A percentile compares a stretch with the other conserved stretches of the same genome.
phyloP scores from a whole-genome alignment of 1,284 basidiomycete species.

The Ustilago shanxiensis region DNA sequence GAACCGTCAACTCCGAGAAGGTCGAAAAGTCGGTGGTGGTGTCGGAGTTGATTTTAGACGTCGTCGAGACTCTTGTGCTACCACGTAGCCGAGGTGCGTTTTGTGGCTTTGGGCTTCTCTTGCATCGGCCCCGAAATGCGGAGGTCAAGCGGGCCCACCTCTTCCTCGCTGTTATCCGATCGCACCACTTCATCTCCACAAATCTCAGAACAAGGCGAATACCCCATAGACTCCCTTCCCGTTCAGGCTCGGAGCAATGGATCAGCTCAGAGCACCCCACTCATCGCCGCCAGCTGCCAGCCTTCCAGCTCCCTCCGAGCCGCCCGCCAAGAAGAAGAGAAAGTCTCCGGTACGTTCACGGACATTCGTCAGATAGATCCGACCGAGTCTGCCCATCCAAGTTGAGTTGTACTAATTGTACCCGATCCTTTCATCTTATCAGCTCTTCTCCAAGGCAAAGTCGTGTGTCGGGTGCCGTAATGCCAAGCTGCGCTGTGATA shows the following conservation, averaged over 20 bases:
- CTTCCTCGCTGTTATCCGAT: background rate
- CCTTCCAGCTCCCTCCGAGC: conserved; percentile 5
- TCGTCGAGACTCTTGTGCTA: no score
- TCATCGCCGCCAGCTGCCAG: background rate
- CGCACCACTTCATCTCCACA: conserved; percentile 10
- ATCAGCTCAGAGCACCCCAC: conserved; percentile 1
- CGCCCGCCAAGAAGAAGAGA: conserved; percentile 16
- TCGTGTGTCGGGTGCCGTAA: conserved; percentile 9
- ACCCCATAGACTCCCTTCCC: background rate
- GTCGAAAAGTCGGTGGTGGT: no score
- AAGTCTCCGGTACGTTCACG: conserved; percentile 8
- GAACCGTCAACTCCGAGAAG: no score
- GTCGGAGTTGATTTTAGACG: no score
- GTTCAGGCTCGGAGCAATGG: background rate
- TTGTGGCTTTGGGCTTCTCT: no score
- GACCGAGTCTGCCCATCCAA: no score
- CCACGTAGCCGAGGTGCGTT: background rate
- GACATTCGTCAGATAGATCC: no score
- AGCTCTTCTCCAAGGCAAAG: conserved; percentile 14
- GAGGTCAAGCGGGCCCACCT: no score
- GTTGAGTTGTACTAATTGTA: no score
- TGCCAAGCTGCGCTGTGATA: conserved; percentile 9
- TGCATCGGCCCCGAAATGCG: no score
- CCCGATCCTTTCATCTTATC: background rate
- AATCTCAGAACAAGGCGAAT: background rate